Percentiles rank a stretch among this genome's conserved stretches.
Conservation (phyloP, 1,139 yeast genomes). For the Taiozyma sp. region DNA sequence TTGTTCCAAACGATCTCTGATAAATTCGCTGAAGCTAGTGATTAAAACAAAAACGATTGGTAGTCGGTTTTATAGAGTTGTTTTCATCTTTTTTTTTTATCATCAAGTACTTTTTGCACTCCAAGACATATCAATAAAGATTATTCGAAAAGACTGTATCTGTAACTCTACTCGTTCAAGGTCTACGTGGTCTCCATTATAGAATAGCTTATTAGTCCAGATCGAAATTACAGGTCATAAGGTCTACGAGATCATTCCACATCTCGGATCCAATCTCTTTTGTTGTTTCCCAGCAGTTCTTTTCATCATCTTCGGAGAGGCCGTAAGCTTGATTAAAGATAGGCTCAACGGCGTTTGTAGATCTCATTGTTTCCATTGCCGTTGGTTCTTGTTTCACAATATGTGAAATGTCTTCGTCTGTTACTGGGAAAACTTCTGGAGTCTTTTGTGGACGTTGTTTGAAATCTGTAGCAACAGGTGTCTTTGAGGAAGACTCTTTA, state of each 20-base stretch:
- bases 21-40: slow-evolving; percentile 92
- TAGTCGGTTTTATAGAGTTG: neutral
- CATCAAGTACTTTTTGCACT: neutral
- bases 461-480: neutral
- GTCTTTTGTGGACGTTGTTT: neutral
- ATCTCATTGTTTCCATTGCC: neutral
- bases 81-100: neutral
- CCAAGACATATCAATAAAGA: neutral
- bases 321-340: neutral
- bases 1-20: slow-evolving; percentile 74
- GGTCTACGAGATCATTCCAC: slow-evolving; percentile 7
- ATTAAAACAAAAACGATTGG: slow-evolving; percentile 35
- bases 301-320: slow-evolving; percentile 2
- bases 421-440: slow-evolving; percentile 11
- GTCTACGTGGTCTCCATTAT: neutral
- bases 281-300: slow-evolving; percentile 7
- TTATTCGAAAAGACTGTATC: neutral
- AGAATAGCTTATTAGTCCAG: neutral
- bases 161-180: neutral
- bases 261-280: slow-evolving; percentile 2
- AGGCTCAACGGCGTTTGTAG: neutral
- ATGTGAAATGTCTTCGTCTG: slow-evolving; percentile 6
- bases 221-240: slow-evolving; percentile 3
- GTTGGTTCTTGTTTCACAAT: slow-evolving; percentile 1
- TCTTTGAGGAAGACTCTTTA: neutral